Evolutionary conservation across 2,329 filamentous ascomycete species (phyloP), one percentile per base, ranked within the genome.

Genomic region (Colletotrichum sp.): DNA sequence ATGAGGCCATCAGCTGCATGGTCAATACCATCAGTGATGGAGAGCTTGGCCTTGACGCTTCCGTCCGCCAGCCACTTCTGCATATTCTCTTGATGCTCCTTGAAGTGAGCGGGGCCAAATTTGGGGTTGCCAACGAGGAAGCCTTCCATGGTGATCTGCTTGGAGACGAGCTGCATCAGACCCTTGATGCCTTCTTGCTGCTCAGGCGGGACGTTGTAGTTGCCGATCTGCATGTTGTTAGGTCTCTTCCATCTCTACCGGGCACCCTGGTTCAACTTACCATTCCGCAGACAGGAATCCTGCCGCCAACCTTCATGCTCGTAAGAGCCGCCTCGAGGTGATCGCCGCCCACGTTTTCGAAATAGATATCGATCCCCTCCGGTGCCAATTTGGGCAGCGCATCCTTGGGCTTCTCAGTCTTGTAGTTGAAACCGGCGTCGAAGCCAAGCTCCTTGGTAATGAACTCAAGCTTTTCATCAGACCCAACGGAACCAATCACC

Each of bases 401-500:
- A 10, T 93, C 93, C 1, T 85, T 82, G 0, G 95, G 90, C 79
- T 90, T 91, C 86, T 97, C 95, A 78, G 91, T 96, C 90, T 97
- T 96, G 89, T 98, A 98, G 88, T 98, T 97, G 87, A 96, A 97
- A 5, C 93, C 95, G 8, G 79, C 85, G 70, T 91, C 89, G 77
- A 88, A 90, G 2, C 89, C 89, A 1, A 91, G 85, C 79, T 89
- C 86, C 72, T 88, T 84, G 57, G 79, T 82, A 65, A 90, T 84
- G 83, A 92, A 97, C 18, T 94, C 91, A 28, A 96, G 88, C 88
- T 98, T 98, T 81, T 94, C 93, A 80, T 96, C 93, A 15, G 92
- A 92, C 3, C 95, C 95, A 7, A 95, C 95, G 66, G 92, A 95
- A n/a, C 95, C 95, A 77, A 98, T 93, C 44, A 97, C 95, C 55